Conservation (phyloP, 208 protist species). For the Leishmania arabica region DNA sequence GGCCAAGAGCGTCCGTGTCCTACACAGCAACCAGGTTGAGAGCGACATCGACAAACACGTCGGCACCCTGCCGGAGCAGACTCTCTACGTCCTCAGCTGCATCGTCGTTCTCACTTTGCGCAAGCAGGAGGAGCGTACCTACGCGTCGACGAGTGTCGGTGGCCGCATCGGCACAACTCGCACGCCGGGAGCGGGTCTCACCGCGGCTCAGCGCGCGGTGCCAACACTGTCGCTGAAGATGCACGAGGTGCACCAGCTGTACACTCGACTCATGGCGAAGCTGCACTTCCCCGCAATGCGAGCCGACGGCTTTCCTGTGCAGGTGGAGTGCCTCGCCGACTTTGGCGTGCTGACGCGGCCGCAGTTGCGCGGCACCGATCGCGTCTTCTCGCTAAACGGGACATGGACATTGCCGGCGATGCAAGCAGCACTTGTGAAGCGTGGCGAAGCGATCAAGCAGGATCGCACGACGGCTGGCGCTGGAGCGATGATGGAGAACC, state of each 20-base stretch:
- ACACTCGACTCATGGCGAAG: constrained; percentile 67
- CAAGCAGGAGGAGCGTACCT: constrained; percentile 39
- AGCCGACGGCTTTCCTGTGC: constrained; percentile 42
- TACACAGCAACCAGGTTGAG: constrained; percentile 46
- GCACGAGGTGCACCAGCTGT: constrained; percentile 65
- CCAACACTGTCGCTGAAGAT: constrained; percentile 44
- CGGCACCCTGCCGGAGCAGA: constrained; percentile 71
- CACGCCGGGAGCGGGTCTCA: constrained; percentile 14
- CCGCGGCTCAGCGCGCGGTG: constrained; percentile 1
- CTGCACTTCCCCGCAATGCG: constrained; percentile 76
- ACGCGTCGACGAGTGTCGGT: constrained; percentile 27
- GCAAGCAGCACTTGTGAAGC: constrained; percentile 52
- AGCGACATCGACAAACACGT: constrained; percentile 63
- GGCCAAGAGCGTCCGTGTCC: constrained; percentile 51
- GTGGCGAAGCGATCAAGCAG: constrained; percentile 56
- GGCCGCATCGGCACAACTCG: constrained; percentile 29
- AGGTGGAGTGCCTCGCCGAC: constrained; percentile 67
- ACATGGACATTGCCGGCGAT: constrained; percentile 66
- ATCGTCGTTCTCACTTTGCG: constrained; percentile 65
- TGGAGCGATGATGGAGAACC: constrained; percentile 57
- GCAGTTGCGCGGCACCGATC: constrained; percentile 56
- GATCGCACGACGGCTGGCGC: constrained; percentile 45
- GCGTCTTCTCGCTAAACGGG: constrained; percentile 67
- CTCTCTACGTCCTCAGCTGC: constrained; percentile 77
- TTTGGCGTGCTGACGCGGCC: constrained; percentile 74